Evolutionary conservation across 2,329 filamentous ascomycete species (phyloP), one percentile per base, ranked within the genome.

Genomic region (Fusarium pseudocircinatum): DNA sequence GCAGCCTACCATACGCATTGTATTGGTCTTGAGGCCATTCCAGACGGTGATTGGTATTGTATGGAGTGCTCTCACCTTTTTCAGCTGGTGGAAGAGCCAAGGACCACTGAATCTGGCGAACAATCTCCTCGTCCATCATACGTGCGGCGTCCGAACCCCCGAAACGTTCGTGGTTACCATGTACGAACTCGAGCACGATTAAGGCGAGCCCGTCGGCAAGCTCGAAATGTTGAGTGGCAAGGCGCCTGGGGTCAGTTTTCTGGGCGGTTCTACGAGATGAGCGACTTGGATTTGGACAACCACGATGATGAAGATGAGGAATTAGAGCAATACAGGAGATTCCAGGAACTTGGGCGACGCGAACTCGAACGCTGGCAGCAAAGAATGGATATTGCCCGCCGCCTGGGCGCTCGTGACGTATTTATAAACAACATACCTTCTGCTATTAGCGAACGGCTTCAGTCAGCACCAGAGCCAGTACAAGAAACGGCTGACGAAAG

Each of bases 1-100:
- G 91, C 92, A 39, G 90, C 93, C 47, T 97, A 96, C 78, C 96
- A 99, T 82, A 95, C 95, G 53, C 94, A 97, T 82, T 99, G 96
- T 82, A 90, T 97, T 69, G 95, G 94, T 39, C 88, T 97, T 56
- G 92, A 95, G 68, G 84, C 87, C 60, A 90, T 97, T 63, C 95
- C 95, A 28, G 84, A 87, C 36, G 93, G 93, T 34, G 86, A 91
- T 73, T 99, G 96, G 95, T 97, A 96, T 81, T 99, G 96, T 84
- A 91, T 96, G 82, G 91, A 93, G 77, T 99, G 96, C 82, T 82
- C 86, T 70, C 87, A 89, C 70, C 80, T 87, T 30, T 84, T 88
- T 53, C 77, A 81, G 26, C 77, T 81, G 28, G 71, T 75, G 6
- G 77, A 82, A 13, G 79, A 82, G n/a, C 77, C 79, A 57, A 75